Evolutionary conservation across 352 stramenopile genomes (phyloP), one percentile per base, ranked within the genome.

Genomic region (Phytophthora hybrid): DNA sequence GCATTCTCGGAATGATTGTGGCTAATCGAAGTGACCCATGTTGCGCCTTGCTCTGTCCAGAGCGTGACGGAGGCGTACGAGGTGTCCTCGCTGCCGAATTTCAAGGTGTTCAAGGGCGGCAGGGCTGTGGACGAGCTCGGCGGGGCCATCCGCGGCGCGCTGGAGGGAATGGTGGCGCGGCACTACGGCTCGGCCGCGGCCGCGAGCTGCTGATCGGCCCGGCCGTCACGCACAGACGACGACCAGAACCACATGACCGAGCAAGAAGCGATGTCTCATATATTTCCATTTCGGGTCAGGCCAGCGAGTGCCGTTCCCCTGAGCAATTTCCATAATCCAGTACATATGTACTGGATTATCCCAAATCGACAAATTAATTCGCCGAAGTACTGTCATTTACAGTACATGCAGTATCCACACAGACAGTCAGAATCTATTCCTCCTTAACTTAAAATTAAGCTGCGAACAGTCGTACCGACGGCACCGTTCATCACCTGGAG

Each of bases 81-180:
- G 8, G 88, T 98, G 65, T 74, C 73, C 14, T 81, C 86, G 32
- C 94, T 98, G 91, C 93, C 93, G 14, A 98, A 90, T 26, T 99
- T 98, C 78, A 94, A 98, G 71, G 89, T 98, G 52, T 98, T 91
- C 77, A 97, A 97, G 78, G 64, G 77, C 26, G 92, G 92, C 64
- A 26, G 23, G 23, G 23, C 23, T 3, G 23, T 26, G 23, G 23
- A 26, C 23, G 23, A 52, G n/a, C 16, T 26, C 23, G 23, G 23
- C 23, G 23, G 23, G 23, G 23, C 23, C 23, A 26, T 26, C 23
- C 61, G 78, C 41, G 73, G 72, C 54, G 82, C 81, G 49, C 77
- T 93, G 10, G 81, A 88, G 73, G 74, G 71, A 65, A 85, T 91
- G 63, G 78, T 92, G 23, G 75, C 73, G 18, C 81, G 76, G 49